Evolutionary conservation across 495 filamentous ascomycete species (phyloP), one percentile per base, ranked within the genome.

Genomic region (Lophium mytilinum): DNA sequence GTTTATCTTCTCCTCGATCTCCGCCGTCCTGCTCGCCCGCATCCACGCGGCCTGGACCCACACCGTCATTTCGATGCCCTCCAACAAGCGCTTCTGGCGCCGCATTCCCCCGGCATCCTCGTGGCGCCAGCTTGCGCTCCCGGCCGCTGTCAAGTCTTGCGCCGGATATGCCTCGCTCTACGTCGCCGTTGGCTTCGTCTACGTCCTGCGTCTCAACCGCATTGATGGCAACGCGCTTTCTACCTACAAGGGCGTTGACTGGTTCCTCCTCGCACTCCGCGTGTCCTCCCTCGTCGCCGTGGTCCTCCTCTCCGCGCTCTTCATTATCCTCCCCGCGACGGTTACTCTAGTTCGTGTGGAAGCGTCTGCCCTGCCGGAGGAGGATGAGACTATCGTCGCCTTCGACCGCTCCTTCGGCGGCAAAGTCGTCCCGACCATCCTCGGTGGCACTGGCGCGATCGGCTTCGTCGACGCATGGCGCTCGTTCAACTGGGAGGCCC

Each of bases 311-410:
- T 69, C 69, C 11, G 52, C 71, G 34, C 58, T 82, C 42, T 65
- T 83, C 35, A 66, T 87, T 46, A 67, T 78, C 45, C 69, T 89
- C 56, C 87, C 87, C 6, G 82, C 80, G 11, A 71, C 69, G 8
- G 83, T 85, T 12, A 79, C 80, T 33, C 77, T 85, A 39, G 73
- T 81, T 57, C 85, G 87, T 53, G 79, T 89, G 19, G 83, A 89
- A 45, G 86, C 87, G 14, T 85, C 83, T 4, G 78, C 87, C 67
- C 0, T 30, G 24, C 24, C 24, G 24, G 24, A 75, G 84, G 0
- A 84, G 24, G 72, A 87, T 46, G 83, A 89, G 68, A 77, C 81
- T 3, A 87, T 90, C 56, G 83, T 90, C 45, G 81, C 83, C n/a
- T 88, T 89, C 52, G 87, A 90, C 71, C 80, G 84, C 48, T 80